Evolutionary conservation across 2,329 filamentous ascomycete species (phyloP), one percentile per base, ranked within the genome.

Genomic region (Paecilomyces niveus): DNA sequence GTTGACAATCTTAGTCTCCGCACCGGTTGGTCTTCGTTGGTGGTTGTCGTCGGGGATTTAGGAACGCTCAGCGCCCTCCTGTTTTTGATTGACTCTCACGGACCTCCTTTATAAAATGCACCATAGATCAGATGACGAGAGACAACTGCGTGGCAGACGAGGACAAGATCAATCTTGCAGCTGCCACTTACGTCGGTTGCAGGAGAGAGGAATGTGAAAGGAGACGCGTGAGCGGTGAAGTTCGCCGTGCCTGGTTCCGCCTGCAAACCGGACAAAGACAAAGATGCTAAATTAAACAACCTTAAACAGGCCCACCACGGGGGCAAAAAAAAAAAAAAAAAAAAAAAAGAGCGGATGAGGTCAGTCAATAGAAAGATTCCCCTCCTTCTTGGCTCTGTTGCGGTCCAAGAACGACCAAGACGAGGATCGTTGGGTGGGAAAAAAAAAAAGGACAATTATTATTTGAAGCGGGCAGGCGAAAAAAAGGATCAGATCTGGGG

Each of bases 1-100:
- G 18, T 54, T 65, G 59, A 60, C 53, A 53, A 49, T 33, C 52
- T 58, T 54, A 33, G 32, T 56, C 54, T 55, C 61, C 56, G 59
- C 59, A 53, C 26, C 29, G 52, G 39, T 29, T 45, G 39, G n/a
- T 45, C 15, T n/a, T 45, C 39, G 8, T 45, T 13, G 21, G 54
- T 22, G 13, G 50, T 39, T 29, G 8, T 33, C n/a, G 24, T 3
- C 15, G 33, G 22, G 26, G 49, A 3, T 18, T 18, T 11, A 31
- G 52, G 49, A 18, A 45, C 39, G 39, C n/a, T 45, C n/a, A 45
- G 39, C 39, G 39, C 15, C n/a, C 39, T 45, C 39, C 15, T 2
- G 10, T 45, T 18, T 6, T 18, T 8, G 39, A 18, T 21, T 5
- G 39, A 45, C n/a, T 45, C 15, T n/a, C 39, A 6, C 39, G 18